phyloP scores from a whole-genome alignment of 192 early-diverging fungal species.

The Polychytrium aggregatum region DNA sequence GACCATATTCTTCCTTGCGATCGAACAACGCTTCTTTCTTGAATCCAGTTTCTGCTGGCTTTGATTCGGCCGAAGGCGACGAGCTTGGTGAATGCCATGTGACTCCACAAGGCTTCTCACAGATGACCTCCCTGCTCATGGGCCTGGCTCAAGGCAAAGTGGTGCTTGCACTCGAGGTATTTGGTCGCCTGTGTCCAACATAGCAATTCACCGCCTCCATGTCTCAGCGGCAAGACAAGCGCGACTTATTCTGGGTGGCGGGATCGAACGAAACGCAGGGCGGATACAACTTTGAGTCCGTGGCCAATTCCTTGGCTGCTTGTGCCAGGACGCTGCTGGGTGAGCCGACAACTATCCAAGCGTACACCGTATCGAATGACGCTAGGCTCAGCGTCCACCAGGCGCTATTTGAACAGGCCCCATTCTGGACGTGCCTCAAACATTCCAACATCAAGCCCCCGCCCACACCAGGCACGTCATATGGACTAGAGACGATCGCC shows the following conservation, averaged over 20 bases:
- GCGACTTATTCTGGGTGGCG: neutral
- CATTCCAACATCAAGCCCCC: too few species aligned
- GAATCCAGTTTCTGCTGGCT: slow-evolving; percentile 85
- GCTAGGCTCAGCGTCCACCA: too few species aligned
- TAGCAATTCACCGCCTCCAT: neutral
- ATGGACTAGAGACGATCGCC: too few species aligned
- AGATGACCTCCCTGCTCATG: slow-evolving; percentile 78
- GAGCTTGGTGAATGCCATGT: slow-evolving; percentile 73
- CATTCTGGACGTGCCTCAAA: too few species aligned
- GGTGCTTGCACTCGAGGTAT: slow-evolving; percentile 69
- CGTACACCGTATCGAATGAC: too few species aligned
- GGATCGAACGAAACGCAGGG: slow-evolving; percentile 35
- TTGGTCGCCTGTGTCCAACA: neutral
- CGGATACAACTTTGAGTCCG: slow-evolving; percentile 73
- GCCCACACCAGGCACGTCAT: too few species aligned
- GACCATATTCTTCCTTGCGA: too few species aligned
- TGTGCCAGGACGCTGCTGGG: slow-evolving; percentile 65
- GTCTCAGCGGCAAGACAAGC: neutral
- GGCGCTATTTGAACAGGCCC: too few species aligned
- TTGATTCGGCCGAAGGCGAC: slow-evolving; percentile 80
- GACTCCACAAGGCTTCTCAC: slow-evolving; percentile 67
- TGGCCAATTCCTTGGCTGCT: slow-evolving; percentile 61
- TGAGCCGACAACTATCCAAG: too few species aligned
- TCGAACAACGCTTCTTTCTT: too few species aligned
- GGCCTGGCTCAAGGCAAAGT: slow-evolving; percentile 56